Conservation (phyloP, 163 green algal genomes). For the Coccomyxa subellipsoidea region DNA sequence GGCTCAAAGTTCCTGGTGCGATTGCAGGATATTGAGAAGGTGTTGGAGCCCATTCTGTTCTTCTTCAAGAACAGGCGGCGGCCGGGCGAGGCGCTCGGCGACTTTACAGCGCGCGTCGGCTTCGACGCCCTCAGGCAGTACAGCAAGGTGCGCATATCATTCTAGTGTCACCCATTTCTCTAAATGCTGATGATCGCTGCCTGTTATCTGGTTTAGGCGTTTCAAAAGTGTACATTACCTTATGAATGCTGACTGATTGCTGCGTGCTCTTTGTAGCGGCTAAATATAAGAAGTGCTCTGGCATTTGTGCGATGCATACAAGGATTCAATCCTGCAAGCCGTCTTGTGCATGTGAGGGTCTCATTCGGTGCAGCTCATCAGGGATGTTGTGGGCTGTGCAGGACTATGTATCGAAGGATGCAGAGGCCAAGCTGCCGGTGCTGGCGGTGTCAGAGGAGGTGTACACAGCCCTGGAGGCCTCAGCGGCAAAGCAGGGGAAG, state of each 20-base stretch:
- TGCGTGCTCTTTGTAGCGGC: not conserved
- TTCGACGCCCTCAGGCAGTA: conserved; percentile 53
- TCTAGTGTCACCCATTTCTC: not conserved
- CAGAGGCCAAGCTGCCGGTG: conserved; percentile 27
- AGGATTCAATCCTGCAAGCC: conserved; percentile 11
- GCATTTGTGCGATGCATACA: not conserved
- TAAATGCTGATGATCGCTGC: not conserved
- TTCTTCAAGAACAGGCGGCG: conserved; percentile 60
- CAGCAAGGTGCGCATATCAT: conserved; percentile 8
- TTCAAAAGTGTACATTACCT: conserved; percentile 11
- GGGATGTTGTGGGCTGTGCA: conserved; percentile 9
- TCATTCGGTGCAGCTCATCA: too few relatives aligned
- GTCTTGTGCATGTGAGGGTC: too few relatives aligned
- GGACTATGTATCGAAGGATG: conserved; percentile 27
- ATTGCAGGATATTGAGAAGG: conserved; percentile 88
- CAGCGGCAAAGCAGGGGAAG: conserved; percentile 59
- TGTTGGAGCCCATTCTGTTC: conserved; percentile 88
- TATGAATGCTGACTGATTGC: not conserved
- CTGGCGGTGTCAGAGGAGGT: conserved; percentile 55
- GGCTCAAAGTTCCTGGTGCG: too few relatives aligned
- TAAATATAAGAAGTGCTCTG: not conserved
- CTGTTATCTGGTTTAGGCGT: conserved; percentile 4
- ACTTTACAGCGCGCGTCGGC: conserved; percentile 81
- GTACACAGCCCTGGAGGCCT: conserved; percentile 49
- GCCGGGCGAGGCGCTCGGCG: conserved; percentile 79